phyloP scores from a whole-genome alignment of 805 yeast species.

The Maudiozyma serrabonitensis region DNA sequence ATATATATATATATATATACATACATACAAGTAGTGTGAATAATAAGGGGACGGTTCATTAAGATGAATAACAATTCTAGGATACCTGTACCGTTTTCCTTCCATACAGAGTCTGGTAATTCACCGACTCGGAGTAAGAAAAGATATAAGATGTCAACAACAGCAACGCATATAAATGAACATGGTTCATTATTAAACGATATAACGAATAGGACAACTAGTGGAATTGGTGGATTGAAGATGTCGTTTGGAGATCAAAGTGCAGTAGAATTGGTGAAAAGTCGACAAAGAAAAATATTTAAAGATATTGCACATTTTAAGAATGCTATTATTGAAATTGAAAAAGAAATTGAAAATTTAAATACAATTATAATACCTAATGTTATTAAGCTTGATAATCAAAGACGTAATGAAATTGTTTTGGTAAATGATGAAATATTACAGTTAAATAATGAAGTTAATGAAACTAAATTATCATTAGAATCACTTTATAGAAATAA shows the following conservation, averaged over 20 bases:
- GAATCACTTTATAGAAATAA: constrained; percentile 10
- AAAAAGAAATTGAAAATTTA: constrained; percentile 16
- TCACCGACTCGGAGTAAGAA: background rate
- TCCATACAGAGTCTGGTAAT: background rate
- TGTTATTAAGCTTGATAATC: constrained; percentile 13
- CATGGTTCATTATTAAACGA: constrained; percentile 1
- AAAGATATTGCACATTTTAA: constrained; percentile 22
- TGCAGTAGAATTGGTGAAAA: constrained; percentile 26
- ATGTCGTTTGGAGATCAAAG: constrained; percentile 24
- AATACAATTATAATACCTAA: constrained; percentile 17
- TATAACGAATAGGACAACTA: constrained; percentile 3
- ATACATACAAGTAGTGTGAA: background rate
- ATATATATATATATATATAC: background rate
- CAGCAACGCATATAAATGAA: background rate
- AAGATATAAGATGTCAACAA: background rate
- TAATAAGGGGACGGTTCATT: no score
- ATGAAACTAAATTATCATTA: constrained; percentile 13
- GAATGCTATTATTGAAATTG: constrained; percentile 22
- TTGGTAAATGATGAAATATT: background rate
- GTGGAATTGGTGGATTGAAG: background rate
- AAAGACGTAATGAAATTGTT: constrained; percentile 14
- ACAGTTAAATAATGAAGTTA: constrained; percentile 12
- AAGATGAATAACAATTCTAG: background rate
- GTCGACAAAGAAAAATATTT: constrained; percentile 24
- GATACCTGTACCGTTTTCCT: background rate